These are phyloP conservation scores for Ophiorrhiza pumila DNA, from an alignment of 257 asterid species.

Conservation along the genomic window DNA sequence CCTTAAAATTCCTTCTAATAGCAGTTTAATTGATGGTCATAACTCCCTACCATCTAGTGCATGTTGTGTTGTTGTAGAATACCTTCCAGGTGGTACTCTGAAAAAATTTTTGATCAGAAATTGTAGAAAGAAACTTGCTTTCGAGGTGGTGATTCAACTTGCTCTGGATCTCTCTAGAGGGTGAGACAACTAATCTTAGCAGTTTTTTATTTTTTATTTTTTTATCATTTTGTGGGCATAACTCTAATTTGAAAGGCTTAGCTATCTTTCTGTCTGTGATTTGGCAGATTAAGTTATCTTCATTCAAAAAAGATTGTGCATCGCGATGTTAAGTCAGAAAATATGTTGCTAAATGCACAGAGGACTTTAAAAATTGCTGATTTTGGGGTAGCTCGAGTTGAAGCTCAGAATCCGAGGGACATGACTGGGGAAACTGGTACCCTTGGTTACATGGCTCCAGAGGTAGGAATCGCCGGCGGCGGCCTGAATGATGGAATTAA, in stretches of 20 bases:
- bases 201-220: too few relatives aligned
- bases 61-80: constrained; percentile 67
- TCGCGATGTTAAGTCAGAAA: constrained; percentile 58
- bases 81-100: constrained; percentile 48
- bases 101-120: constrained; percentile 47
- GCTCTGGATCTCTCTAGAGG: constrained; percentile 65
- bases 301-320: constrained; percentile 53
- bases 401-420: constrained; percentile 66
- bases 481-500: neutral
- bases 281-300: constrained; percentile 57
- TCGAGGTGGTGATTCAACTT: constrained; percentile 46
- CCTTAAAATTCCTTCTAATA: constrained; percentile 46
- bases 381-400: constrained; percentile 61
- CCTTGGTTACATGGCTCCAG: constrained; percentile 68
- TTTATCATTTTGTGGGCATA: neutral
- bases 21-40: constrained; percentile 22
- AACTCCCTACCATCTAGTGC: constrained; percentile 49
- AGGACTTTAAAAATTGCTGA: constrained; percentile 53
- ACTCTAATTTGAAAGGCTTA: neutral
- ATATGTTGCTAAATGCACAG: constrained; percentile 41
- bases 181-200: constrained; percentile 29
- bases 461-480: constrained; percentile 27
- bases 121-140: constrained; percentile 41
- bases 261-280: neutral
- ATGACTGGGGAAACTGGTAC: constrained; percentile 68